phyloP scores from a whole-genome alignment of 2,329 filamentous ascomycete genomes.

The Didymella pinodella region DNA sequence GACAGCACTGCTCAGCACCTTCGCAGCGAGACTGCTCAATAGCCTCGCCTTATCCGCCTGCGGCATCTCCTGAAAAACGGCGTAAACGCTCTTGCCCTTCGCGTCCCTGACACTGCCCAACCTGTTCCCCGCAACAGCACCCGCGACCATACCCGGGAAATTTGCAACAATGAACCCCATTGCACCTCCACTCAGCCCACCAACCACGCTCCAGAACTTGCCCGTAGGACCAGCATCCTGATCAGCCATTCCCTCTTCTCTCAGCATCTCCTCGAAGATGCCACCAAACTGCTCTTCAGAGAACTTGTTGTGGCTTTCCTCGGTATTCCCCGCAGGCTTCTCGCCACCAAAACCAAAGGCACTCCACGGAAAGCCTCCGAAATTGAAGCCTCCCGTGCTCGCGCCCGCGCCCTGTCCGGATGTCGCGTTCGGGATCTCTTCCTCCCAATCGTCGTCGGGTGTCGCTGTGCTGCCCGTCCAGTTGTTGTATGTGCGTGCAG shows the following conservation, averaged over 20 bases:
- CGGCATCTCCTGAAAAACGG: conserved; percentile 88
- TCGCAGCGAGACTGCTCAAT: conserved; percentile 82
- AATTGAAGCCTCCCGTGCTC: conserved; percentile 14
- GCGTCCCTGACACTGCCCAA: conserved; percentile 89
- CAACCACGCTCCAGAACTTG: conserved; percentile 86
- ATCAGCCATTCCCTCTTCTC: conserved; percentile 73
- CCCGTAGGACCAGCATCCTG: conserved; percentile 67
- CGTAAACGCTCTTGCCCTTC: conserved; percentile 93
- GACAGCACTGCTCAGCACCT: conserved; percentile 80
- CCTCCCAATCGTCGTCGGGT: conserved; percentile 58
- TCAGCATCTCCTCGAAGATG: conserved; percentile 63
- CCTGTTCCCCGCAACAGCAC: conserved; percentile 89
- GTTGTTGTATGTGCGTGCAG: conserved; percentile 67
- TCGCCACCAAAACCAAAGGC: conserved; percentile 69
- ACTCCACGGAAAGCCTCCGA: conserved; percentile 76
- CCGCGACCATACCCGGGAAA: conserved; percentile 85
- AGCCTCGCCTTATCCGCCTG: conserved; percentile 81
- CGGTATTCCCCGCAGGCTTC: conserved; percentile 51
- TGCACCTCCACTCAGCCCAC: conserved; percentile 84
- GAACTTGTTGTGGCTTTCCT: conserved; percentile 62
- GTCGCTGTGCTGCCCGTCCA: conserved; percentile 54
- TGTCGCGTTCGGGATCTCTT: conserved; percentile 55
- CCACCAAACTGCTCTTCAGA: conserved; percentile 86
- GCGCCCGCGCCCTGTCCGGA: conserved; percentile 1
- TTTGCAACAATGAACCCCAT: conserved; percentile 96